These are phyloP conservation scores for Pseudocercospora musae DNA, from an alignment of 2,329 filamentous ascomycete genomes.

Conservation along the genomic window DNA sequence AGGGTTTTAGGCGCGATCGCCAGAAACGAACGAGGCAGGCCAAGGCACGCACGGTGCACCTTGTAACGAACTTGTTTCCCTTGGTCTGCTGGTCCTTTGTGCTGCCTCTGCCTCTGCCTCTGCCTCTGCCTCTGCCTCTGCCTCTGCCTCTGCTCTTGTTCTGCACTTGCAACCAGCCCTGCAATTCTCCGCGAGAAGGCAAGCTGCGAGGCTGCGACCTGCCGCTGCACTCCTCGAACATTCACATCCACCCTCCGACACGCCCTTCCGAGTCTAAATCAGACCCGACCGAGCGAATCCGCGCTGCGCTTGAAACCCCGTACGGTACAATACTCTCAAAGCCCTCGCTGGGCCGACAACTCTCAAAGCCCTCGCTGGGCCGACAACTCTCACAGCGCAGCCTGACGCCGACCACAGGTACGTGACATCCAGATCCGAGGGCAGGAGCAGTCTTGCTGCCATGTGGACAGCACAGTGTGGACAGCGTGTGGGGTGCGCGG, in stretches of 20 bases:
- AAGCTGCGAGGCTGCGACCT: neutral
- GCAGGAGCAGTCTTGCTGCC: neutral
- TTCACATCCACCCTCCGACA: neutral
- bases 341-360: too few species aligned
- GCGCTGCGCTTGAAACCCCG: conserved; percentile 8
- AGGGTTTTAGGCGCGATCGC: neutral
- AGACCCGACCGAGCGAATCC: neutral
- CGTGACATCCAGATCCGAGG: conserved; percentile 3
- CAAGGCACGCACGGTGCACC: too few species aligned
- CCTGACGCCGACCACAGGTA: conserved; percentile 6
- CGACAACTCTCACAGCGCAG: neutral
- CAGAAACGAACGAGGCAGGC: neutral
- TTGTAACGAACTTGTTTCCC: too few species aligned
- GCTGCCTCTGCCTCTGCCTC: too few species aligned
- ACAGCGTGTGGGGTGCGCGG: neutral
- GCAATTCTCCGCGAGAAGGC: neutral
- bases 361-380: neutral
- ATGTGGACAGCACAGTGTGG: neutral
- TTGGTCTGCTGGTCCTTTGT: neutral
- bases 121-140: too few species aligned
- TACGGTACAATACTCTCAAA: conserved; percentile 5
- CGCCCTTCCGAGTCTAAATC: neutral
- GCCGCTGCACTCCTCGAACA: neutral
- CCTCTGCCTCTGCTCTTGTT: neutral
- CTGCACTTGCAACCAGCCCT: neutral